Base-by-base conservation (phyloP, 2,329 filamentous ascomycete species). In the Cladophialophora psammophila region DNA sequence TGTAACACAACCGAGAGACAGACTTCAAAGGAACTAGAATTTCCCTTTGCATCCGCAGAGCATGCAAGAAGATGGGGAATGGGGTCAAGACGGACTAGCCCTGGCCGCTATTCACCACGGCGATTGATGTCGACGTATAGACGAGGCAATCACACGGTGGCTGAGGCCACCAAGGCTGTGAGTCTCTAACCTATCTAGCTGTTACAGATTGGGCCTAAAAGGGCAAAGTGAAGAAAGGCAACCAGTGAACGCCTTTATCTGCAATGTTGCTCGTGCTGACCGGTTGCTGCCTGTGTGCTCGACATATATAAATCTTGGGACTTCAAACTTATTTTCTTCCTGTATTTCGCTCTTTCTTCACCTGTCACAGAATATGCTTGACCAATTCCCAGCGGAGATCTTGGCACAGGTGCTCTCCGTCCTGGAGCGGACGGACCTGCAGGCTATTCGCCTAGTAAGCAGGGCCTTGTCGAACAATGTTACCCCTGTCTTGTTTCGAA, bases 401-500 rank as follows among this genome's bases (percentile, higher is more conserved):
- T 54, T 66, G 18, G 32, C 26, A n/a, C 64, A 66, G 8, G 26
- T 66, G 1, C 18, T 66, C n/a, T 40, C 5, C n/a, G 26, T 13
- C 12, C 31, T 66, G 34, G 40, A 53, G 18, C 52, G 18, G 6
- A 10, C n/a, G 5, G 59, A 66, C 26, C 45, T 66, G 10, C 61
- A 66, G 34, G 34, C 40, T 13, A n/a, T 66, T 8, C 34, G 61
- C 35, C 50, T 64, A 1, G 40, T 53, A 13, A 57, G 61, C 50
- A 52, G 36, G 31, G 31, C 6, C 9, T 38, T 67, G 18, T 20
- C 36, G 5, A 26, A 15, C 9, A 20, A 56, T 45, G 60, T 64
- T 9, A 13, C 13, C 3, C 60, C 55, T 18, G 35, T 34, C 35
- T 52, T 67, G 42, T 67, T 63, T 32, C 65, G 60, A 45, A 67